Percentiles rank a stretch among this genome's conserved stretches.
Conservation (phyloP, 2,329 filamentous ascomycete genomes). For the Penicillium glabrum region DNA sequence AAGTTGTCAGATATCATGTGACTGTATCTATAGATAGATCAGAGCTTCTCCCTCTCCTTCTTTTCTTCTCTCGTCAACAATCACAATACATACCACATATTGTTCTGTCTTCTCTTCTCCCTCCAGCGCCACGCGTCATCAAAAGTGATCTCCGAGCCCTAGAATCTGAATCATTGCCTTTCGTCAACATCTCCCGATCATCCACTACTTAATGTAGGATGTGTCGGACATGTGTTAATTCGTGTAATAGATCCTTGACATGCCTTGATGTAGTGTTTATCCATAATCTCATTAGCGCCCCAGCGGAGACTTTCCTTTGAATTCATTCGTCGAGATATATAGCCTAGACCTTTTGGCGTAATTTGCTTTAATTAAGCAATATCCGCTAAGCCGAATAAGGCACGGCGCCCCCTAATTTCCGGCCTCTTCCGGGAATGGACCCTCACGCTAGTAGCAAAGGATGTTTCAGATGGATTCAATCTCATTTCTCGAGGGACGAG, state of each 20-base stretch:
- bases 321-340: neutral
- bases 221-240: too few relatives aligned
- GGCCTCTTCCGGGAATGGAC: conserved; percentile 11
- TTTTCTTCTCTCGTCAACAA: too few relatives aligned
- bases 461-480: conserved; percentile 26
- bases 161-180: too few relatives aligned
- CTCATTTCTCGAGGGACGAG: conserved; percentile 20
- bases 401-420: conserved; percentile 5
- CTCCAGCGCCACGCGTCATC: too few relatives aligned
- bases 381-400: conserved; percentile 14
- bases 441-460: conserved; percentile 10
- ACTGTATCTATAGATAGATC: too few relatives aligned
- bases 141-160: too few relatives aligned
- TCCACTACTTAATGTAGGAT: too few relatives aligned
- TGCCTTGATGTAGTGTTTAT: neutral
- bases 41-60: too few relatives aligned
- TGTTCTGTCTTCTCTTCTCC: too few relatives aligned
- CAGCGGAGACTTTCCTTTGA: neutral
- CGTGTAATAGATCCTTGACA: neutral
- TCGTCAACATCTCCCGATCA: too few relatives aligned
- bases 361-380: conserved; percentile 13
- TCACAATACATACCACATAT: too few relatives aligned
- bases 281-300: neutral
- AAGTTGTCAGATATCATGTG: too few relatives aligned
- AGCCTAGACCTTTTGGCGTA: neutral